Conservation (phyloP, 2,329 filamentous ascomycete genomes). For the Ilyonectria robusta region DNA sequence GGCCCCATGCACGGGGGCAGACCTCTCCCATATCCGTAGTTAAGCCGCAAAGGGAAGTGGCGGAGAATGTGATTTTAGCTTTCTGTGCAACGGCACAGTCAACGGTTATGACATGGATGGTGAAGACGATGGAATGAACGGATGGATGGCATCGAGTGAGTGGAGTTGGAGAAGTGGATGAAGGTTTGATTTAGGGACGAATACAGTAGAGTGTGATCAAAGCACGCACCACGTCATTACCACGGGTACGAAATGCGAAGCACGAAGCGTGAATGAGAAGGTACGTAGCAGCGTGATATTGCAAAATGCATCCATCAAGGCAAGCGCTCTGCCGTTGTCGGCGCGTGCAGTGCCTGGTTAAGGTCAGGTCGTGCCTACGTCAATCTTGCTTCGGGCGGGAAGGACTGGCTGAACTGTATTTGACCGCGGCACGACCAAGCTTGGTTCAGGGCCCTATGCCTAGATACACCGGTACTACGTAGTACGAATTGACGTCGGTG, state of each 20-base stretch:
- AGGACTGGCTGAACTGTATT: conserved; percentile 1
- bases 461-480: not conserved
- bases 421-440: not conserved
- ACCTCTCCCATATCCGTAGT: not conserved
- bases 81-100: conserved; percentile 2
- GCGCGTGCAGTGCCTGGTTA: too few species aligned
- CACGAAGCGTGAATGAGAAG: too few species aligned
- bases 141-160: not conserved
- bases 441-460: not conserved
- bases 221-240: too few species aligned
- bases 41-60: not conserved
- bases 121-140: not conserved
- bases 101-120: conserved; percentile 8
- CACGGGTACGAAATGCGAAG: too few species aligned
- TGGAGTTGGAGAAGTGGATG: conserved; percentile 3
- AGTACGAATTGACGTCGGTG: not conserved
- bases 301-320: too few species aligned
- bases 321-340: too few species aligned
- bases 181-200: conserved; percentile 1
- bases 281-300: too few species aligned
- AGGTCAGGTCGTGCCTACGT: not conserved
- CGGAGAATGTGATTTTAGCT: conserved; percentile 10
- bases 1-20: conserved; percentile 18
- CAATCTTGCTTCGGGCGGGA: not conserved
- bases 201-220: too few species aligned